phyloP scores from a whole-genome alignment of 2,329 filamentous ascomycete species.

The Hymenoscyphus occultus region DNA sequence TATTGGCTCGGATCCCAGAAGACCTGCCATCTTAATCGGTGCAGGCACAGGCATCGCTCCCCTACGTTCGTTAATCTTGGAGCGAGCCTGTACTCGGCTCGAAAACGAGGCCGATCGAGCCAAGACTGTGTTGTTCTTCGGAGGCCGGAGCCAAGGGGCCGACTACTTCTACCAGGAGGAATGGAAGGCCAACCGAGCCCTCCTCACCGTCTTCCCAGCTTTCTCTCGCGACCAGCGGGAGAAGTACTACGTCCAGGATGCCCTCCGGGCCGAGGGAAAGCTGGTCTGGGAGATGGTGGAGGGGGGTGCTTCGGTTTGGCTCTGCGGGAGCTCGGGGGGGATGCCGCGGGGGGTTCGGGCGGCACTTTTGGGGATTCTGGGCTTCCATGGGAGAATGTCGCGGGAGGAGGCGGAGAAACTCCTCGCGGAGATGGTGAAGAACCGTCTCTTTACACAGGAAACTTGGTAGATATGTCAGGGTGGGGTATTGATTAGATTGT shows the following conservation, averaged over 20 bases:
- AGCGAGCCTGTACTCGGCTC: slow-evolving; percentile 47
- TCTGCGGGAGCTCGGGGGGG: slow-evolving; percentile 59
- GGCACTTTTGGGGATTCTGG: slow-evolving; percentile 61
- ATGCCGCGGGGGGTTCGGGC: slow-evolving; percentile 70
- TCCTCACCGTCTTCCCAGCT: slow-evolving; percentile 57
- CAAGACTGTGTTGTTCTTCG: slow-evolving; percentile 68
- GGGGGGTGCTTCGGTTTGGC: slow-evolving; percentile 51
- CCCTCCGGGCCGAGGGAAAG: slow-evolving; percentile 33
- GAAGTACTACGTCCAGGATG: slow-evolving; percentile 64
- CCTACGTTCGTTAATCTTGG: slow-evolving; percentile 75
- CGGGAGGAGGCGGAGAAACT: slow-evolving; percentile 53
- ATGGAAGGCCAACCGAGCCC: slow-evolving; percentile 53
- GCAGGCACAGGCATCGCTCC: slow-evolving; percentile 87
- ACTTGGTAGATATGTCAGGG: slow-evolving; percentile 66
- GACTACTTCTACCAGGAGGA: slow-evolving; percentile 84
- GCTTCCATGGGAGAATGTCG: slow-evolving; percentile 30
- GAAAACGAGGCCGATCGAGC: slow-evolving; percentile 35
- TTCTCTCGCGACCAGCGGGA: slow-evolving; percentile 67
- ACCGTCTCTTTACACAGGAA: slow-evolving; percentile 63
- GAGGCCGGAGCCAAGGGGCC: slow-evolving; percentile 68
- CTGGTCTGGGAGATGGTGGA: slow-evolving; percentile 47
- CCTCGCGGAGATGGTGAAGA: slow-evolving; percentile 57
- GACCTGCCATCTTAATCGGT: slow-evolving; percentile 70
- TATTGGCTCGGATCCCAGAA: slow-evolving; percentile 39
- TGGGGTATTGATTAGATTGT: too few relatives aligned